Evolutionary conservation across 2,329 filamentous ascomycete genomes (phyloP), one percentile per base, ranked within the genome.

Genomic region (Botrytis byssoidea): DNA sequence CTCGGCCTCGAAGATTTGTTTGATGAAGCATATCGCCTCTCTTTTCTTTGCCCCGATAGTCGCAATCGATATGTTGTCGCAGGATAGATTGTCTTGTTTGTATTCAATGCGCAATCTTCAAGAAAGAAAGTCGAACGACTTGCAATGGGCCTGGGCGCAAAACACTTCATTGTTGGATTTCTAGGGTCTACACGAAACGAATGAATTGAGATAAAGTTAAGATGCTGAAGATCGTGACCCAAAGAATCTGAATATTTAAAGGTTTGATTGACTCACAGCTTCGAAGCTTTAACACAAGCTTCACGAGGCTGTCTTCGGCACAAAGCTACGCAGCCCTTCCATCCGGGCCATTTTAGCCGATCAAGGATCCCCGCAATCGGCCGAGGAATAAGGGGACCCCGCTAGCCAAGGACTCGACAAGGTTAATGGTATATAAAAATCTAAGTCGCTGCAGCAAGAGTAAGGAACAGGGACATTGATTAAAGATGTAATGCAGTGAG

Each of bases 161-260:
- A 74, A 69, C 75, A 74, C 74, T 79, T 80, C 79, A 80, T 80
- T 32, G 55, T 75, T 42, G 35, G 8, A 14, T 35, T 20, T 64
- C 10, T 42, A 22, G 25, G 8, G n/a, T 29, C 20, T 57, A 42
- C 32, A 40, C 65, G 9, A 3, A 68, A 68, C 37, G 18, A 68
- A 8, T 68, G 66, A 51, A 42, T 57, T n/a, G 48, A 14, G 7
- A 32, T 32, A 22, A 42, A 42, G 25, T 22, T 57, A 25, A n/a
- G 37, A 37, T 55, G 60, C 37, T 29, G 48, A 57, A 68, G 66
- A 68, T 16, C 46, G 22, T 57, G 22, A 35, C 20, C 20, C 29
- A 16, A 22, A 22, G 18, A 68, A 57, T 66, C 44, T 37, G 9
- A 1, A 55, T 32, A n/a, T 42, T 55, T 20, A 42, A 8, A 46